A percentile compares a stretch with the other conserved stretches of the same genome.
Evolutionary conservation across 345 rosid species (phyloP).

Genomic region (Brassica juncea): DNA sequence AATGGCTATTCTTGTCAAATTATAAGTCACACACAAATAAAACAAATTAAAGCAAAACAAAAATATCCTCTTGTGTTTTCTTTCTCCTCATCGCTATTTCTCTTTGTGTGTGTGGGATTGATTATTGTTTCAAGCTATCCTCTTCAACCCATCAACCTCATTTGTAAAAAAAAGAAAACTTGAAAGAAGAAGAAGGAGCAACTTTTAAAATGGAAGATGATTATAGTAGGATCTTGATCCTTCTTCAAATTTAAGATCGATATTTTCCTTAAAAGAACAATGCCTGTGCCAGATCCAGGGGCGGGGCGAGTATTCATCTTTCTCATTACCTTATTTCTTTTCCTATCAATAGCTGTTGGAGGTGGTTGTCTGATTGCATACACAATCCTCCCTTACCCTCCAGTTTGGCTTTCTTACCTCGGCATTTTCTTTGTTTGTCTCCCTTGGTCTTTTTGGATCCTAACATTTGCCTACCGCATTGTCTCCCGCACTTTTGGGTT

Average conservation of each 20-base stretch:
- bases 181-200: neutral
- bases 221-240: constrained; percentile 26
- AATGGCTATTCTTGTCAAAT: constrained; percentile 40
- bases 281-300: constrained; percentile 71
- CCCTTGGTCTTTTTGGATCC: constrained; percentile 82
- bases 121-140: constrained; percentile 24
- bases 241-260: constrained; percentile 23
- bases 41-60: constrained; percentile 28
- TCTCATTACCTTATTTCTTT: constrained; percentile 53
- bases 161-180: neutral
- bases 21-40: constrained; percentile 35
- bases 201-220: constrained; percentile 34
- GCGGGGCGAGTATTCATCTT: constrained; percentile 67
- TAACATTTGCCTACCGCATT: constrained; percentile 61
- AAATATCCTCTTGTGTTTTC: constrained; percentile 20
- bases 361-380: constrained; percentile 65
- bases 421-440: constrained; percentile 70
- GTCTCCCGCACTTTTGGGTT: constrained; percentile 62
- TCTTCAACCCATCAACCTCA: constrained; percentile 18
- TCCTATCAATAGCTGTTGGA: constrained; percentile 50
- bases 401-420: constrained; percentile 53
- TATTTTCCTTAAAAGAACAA: constrained; percentile 36
- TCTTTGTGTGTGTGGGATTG: neutral
- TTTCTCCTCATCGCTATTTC: constrained; percentile 22
- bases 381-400: constrained; percentile 51